Base-by-base conservation (phyloP, 257 asterid species). In the Apocynum venetum region DNA sequence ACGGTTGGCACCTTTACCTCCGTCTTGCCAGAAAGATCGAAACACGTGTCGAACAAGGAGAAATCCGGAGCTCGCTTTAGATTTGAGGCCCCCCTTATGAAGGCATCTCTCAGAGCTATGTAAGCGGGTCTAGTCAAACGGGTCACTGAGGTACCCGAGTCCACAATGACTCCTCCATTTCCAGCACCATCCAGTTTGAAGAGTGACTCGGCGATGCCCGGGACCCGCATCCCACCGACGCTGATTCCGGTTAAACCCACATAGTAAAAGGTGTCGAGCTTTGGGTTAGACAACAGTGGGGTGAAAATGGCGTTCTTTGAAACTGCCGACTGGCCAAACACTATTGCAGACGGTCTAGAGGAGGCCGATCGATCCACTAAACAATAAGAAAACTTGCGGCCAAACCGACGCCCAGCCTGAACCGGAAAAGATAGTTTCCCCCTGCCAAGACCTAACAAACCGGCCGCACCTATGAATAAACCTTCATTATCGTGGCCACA, bases 401-500 rank as follows among this genome's bases (percentile, higher is more conserved):
- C 95, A 76, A 91, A 94, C 48, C 89, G 84, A 10, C 72, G 69
- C 3, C 96, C 97, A 20, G 91, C 89, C 38, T 92, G 97, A 0
- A 76, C 76, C 10, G 96, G 96, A 31, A 94, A 94, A 0, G 98
- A 94, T 49, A 92, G 46, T 20, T 73, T 89, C 7, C 97, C 98
- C 17, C 91, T 82, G 63, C 98, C 98, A n/a, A 94, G 92, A 38
- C 98, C 97, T 11, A 94, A 53, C 60, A 92, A 81, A 36, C 98
- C 98, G 74, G 93, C 94, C 17, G 98, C 97, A 41, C 97, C 98
- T 49, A 89, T 81, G 82, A 94, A 94, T 25, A 94, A 73, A 0
- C 98, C 98, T 72, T 94, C 93, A 14, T 94, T 94, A 13, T 92
- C 96, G 64, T 94, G 97, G 1, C 98, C 98, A 63, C 98, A 94